Conservation (phyloP, 805 yeast genomes). For the Wickerhamomyces chaumierensis region DNA sequence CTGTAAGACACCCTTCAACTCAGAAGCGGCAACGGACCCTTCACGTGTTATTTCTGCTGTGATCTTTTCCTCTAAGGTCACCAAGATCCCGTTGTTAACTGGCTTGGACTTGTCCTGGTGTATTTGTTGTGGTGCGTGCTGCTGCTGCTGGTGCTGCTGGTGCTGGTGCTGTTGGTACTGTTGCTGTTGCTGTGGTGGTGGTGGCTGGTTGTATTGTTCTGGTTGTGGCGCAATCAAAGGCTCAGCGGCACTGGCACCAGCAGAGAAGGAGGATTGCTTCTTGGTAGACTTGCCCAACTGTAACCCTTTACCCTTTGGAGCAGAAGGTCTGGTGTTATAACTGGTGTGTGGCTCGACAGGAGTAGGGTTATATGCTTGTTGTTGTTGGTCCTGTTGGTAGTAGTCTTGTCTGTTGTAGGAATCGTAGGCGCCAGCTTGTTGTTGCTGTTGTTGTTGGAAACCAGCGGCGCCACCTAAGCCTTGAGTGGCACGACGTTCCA, state of each 20-base stretch:
- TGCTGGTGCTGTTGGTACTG: neutral
- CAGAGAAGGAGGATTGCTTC: constrained; percentile 10
- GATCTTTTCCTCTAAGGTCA: constrained; percentile 67
- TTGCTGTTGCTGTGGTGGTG: constrained; percentile 8
- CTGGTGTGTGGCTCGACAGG: constrained; percentile 13
- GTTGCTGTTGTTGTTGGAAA: neutral
- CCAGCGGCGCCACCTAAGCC: constrained; percentile 5
- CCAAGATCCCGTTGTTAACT: constrained; percentile 65
- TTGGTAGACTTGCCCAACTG: constrained; percentile 52
- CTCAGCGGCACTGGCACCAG: constrained; percentile 14
- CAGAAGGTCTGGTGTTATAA: constrained; percentile 18
- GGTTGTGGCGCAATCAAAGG: constrained; percentile 23
- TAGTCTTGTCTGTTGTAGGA: constrained; percentile 7
- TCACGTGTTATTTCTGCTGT: constrained; percentile 75
- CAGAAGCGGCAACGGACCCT: constrained; percentile 60
- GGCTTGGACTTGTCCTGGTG: constrained; percentile 22
- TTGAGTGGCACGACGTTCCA: constrained; percentile 40
- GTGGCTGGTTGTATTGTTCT: constrained; percentile 6
- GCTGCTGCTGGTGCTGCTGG: constrained; percentile 4
- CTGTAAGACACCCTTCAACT: constrained; percentile 85
- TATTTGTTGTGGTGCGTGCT: too few relatives aligned
- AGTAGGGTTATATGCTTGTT: constrained; percentile 12
- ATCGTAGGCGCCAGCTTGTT: neutral
- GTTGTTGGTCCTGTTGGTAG: constrained; percentile 2
- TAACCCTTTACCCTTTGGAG: constrained; percentile 57